A percentile compares a stretch with the other conserved stretches of the same genome.
phyloP scores from a whole-genome alignment of 2,329 filamentous ascomycete species.

The Talaromyces sp. region DNA sequence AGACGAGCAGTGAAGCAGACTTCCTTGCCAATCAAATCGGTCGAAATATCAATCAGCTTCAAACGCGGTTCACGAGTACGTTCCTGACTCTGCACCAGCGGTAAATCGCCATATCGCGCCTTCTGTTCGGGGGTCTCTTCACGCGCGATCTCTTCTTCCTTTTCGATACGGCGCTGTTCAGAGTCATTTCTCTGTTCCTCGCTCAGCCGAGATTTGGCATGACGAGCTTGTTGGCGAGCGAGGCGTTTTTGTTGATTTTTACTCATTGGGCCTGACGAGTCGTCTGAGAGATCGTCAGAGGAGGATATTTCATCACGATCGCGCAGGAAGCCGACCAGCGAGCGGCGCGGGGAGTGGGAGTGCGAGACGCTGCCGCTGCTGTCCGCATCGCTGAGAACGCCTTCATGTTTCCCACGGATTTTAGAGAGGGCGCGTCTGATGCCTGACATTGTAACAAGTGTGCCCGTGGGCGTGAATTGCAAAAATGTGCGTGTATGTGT shows the following conservation, averaged over 20 bases:
- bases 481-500: background rate
- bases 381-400: constrained; percentile 23
- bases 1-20: constrained; percentile 68
- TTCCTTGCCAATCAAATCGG: constrained; percentile 54
- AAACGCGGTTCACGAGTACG: constrained; percentile 48
- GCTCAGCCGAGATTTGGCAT: constrained; percentile 40
- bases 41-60: constrained; percentile 51
- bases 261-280: constrained; percentile 34
- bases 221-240: constrained; percentile 39
- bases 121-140: constrained; percentile 59
- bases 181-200: constrained; percentile 43
- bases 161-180: constrained; percentile 37
- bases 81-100: constrained; percentile 56
- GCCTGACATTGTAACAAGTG: constrained; percentile 40
- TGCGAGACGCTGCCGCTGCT: constrained; percentile 18
- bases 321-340: constrained; percentile 40
- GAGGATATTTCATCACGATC: constrained; percentile 41
- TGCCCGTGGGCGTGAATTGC: constrained; percentile 10
- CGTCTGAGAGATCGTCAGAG: constrained; percentile 42
- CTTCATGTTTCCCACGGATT: constrained; percentile 31
- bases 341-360: constrained; percentile 32
- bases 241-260: constrained; percentile 47
- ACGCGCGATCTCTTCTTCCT: constrained; percentile 40
- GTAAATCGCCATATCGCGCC: constrained; percentile 56
- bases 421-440: constrained; percentile 45